phyloP scores from a whole-genome alignment of 495 filamentous ascomycete genomes.

The Lasiosphaeria hispida region DNA sequence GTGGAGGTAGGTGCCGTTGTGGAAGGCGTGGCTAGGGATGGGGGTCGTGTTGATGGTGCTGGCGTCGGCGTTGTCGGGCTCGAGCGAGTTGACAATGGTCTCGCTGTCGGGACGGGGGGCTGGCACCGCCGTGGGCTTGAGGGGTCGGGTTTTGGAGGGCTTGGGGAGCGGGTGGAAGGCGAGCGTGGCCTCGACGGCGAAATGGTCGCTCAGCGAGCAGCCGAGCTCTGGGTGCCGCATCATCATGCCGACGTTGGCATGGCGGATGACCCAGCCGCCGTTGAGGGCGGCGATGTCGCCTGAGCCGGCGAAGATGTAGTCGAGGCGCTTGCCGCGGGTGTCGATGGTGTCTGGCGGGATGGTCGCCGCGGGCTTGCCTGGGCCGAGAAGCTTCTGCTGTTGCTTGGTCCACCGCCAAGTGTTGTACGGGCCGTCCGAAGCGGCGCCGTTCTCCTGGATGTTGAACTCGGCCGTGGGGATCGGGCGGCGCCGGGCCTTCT shows the following conservation, averaged over 20 bases:
- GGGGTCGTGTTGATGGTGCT: slow-evolving; percentile 49
- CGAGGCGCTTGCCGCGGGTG: slow-evolving; percentile 74
- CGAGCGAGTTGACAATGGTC: slow-evolving; percentile 11
- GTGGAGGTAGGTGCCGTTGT: slow-evolving; percentile 47
- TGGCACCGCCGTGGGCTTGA: slow-evolving; percentile 21
- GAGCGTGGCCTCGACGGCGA: slow-evolving; percentile 73
- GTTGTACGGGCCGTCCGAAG: slow-evolving; percentile 82
- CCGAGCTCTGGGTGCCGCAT: slow-evolving; percentile 74
- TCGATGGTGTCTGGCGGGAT: slow-evolving; percentile 51
- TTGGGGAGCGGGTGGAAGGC: slow-evolving; percentile 33
- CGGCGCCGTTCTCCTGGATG: slow-evolving; percentile 74
- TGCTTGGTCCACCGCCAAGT: slow-evolving; percentile 87
- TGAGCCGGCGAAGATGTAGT: slow-evolving; percentile 76
- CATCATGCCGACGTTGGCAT: slow-evolving; percentile 74
- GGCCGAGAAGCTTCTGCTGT: slow-evolving; percentile 55
- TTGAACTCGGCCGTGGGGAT: slow-evolving; percentile 74
- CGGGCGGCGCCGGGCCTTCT: slow-evolving; percentile 53
- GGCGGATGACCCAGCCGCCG: slow-evolving; percentile 63
- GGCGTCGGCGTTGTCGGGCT: slow-evolving; percentile 43
- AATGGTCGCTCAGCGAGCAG: slow-evolving; percentile 91
- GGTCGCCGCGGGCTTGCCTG: slow-evolving; percentile 44
- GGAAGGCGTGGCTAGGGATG: slow-evolving; percentile 74
- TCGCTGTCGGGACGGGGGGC: slow-evolving; percentile 8
- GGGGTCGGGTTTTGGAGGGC: neutral
- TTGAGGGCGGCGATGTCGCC: slow-evolving; percentile 26